Conservation (phyloP, 208 protist species). For the Crithidia brevicula region DNA sequence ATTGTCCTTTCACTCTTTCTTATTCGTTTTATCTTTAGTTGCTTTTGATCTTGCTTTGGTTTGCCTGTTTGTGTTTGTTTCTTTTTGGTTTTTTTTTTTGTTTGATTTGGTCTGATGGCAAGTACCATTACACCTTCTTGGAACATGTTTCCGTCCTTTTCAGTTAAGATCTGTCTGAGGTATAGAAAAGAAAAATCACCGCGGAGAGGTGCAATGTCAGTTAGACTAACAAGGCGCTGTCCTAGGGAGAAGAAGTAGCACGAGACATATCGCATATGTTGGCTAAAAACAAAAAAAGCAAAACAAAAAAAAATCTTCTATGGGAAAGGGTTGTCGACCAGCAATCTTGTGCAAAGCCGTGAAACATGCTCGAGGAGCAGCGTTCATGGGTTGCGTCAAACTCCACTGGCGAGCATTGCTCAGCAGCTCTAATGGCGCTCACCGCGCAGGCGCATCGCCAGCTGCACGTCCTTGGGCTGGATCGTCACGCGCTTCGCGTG, state of each 20-base stretch:
- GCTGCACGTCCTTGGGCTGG: constrained; percentile 77
- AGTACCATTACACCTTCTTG: too few species aligned
- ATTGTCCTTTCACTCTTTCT: too few species aligned
- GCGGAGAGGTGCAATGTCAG: too few species aligned
- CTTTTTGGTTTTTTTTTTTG: background rate
- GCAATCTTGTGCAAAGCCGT: background rate
- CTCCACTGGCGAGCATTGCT: background rate
- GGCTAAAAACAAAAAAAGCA: background rate
- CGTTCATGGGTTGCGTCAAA: background rate
- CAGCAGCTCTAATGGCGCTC: constrained; percentile 37
- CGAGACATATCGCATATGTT: background rate
- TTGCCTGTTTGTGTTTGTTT: background rate
- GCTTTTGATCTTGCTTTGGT: background rate
- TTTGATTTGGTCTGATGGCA: background rate
- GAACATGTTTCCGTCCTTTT: too few species aligned
- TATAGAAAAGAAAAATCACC: too few species aligned
- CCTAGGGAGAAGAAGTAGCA: background rate
- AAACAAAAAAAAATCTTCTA: constrained; percentile 25
- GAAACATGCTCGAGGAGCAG: background rate
- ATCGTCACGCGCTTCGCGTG: constrained; percentile 90
- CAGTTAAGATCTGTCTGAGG: too few species aligned
- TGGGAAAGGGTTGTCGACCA: constrained; percentile 12
- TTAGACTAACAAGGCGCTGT: too few species aligned
- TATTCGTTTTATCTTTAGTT: background rate
- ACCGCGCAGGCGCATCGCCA: constrained; percentile 40